phyloP scores from a whole-genome alignment of 495 filamentous ascomycete genomes.

The Neurospora sp. region DNA sequence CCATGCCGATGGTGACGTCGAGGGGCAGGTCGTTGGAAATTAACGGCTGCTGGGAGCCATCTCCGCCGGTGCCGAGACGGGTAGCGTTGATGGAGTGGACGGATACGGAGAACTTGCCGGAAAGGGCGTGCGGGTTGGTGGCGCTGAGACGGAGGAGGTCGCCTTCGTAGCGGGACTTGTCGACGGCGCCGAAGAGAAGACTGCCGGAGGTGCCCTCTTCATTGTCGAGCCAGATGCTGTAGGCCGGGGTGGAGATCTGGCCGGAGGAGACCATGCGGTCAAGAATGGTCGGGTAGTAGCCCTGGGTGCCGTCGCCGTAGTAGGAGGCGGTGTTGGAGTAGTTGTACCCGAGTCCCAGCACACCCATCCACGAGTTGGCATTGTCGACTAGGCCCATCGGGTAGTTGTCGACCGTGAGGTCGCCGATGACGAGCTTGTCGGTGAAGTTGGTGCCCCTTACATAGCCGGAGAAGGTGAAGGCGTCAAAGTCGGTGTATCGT shows the following conservation, averaged over 20 bases:
- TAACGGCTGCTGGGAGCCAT: conserved; percentile 24
- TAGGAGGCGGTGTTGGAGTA: conserved; percentile 43
- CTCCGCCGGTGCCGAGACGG: conserved; percentile 6
- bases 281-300: conserved; percentile 60
- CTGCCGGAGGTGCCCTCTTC: conserved; percentile 50
- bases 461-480: conserved; percentile 56
- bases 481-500: conserved; percentile 50
- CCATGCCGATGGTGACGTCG: conserved; percentile 43
- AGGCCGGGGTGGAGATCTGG: conserved; percentile 60
- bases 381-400: conserved; percentile 64
- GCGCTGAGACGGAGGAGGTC: conserved; percentile 49
- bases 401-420: conserved; percentile 45
- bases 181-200: conserved; percentile 75
- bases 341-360: conserved; percentile 68
- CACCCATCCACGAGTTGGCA: conserved; percentile 51
- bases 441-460: conserved; percentile 59
- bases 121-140: conserved; percentile 19
- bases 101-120: conserved; percentile 51
- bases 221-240: conserved; percentile 74
- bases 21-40: conserved; percentile 51
- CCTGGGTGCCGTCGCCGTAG: conserved; percentile 6
- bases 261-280: conserved; percentile 51
- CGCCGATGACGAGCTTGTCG: conserved; percentile 57
- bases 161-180: conserved; percentile 62
- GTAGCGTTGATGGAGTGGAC: conserved; percentile 34